Evolutionary conservation across 139 green algal genomes (phyloP).

Genomic region (Nannochloris sp.): DNA sequence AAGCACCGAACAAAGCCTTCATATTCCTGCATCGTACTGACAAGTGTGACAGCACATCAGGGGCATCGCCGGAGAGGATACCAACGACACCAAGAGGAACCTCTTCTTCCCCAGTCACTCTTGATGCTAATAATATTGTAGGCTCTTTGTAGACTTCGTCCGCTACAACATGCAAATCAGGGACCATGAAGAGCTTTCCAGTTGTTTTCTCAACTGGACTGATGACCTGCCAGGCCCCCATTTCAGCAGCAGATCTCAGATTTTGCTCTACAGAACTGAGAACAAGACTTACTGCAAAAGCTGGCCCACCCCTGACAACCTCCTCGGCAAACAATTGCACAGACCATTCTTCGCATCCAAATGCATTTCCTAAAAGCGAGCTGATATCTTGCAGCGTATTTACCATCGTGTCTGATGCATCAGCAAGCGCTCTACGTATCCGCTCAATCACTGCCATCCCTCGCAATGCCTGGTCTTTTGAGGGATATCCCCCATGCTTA

Average conservation of each 20-base stretch:
- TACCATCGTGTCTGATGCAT: constrained; percentile 47
- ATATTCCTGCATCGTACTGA: constrained; percentile 87
- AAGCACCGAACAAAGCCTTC: constrained; percentile 54
- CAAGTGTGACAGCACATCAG: constrained; percentile 86
- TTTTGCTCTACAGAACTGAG: constrained; percentile 63
- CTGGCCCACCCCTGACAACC: constrained; percentile 79
- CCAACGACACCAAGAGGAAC: constrained; percentile 81
- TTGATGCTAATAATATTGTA: constrained; percentile 75
- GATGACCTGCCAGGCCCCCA: constrained; percentile 90
- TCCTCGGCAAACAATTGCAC: constrained; percentile 90
- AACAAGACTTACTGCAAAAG: constrained; percentile 82
- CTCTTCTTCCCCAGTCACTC: constrained; percentile 87
- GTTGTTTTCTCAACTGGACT: constrained; percentile 42
- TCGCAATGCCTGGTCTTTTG: constrained; percentile 72
- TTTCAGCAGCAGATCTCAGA: constrained; percentile 67
- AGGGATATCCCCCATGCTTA: constrained; percentile 43
- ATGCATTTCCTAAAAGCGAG: constrained; percentile 51
- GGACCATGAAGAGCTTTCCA: constrained; percentile 64
- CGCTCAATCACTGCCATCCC: constrained; percentile 82
- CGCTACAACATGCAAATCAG: constrained; percentile 70
- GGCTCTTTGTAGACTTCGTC: constrained; percentile 73
- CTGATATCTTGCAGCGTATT: constrained; percentile 42
- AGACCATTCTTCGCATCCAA: constrained; percentile 78
- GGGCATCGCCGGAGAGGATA: constrained; percentile 74
- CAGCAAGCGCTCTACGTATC: constrained; percentile 62